These are phyloP conservation scores for Juglanconis sp. DNA, from an alignment of 2,329 filamentous ascomycete species.

Conservation along the genomic window DNA sequence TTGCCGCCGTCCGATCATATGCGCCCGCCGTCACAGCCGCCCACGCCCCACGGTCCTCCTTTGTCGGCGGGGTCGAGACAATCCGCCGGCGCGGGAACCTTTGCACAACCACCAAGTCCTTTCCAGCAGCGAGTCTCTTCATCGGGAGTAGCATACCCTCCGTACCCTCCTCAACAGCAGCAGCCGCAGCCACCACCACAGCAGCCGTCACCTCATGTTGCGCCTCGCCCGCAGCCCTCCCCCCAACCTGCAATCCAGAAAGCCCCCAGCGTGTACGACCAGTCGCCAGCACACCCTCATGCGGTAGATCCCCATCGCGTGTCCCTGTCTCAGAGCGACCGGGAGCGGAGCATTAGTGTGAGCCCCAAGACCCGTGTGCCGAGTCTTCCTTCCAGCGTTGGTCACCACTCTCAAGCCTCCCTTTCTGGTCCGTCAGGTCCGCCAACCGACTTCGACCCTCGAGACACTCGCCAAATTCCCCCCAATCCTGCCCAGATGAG, in stretches of 20 bases:
- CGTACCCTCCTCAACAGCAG: conserved; percentile 31
- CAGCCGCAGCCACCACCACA: conserved; percentile 5
- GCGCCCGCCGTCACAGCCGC: conserved; percentile 52
- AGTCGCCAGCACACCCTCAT: conserved; percentile 21
- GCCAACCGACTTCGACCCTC: conserved; percentile 15
- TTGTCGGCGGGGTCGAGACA: conserved; percentile 41
- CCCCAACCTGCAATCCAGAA: conserved; percentile 37
- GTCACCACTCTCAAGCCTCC: conserved; percentile 24
- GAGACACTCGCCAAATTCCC: conserved; percentile 22
- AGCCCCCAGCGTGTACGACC: conserved; percentile 43
- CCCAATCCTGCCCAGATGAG: conserved; percentile 17
- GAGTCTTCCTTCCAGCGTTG: conserved; percentile 45
- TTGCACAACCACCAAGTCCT: conserved; percentile 56
- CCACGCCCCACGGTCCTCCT: conserved; percentile 51
- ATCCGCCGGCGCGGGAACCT: conserved; percentile 36
- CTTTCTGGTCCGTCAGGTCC: conserved; percentile 19
- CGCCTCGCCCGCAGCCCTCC: conserved; percentile 17
- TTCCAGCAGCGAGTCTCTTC: conserved; percentile 50
- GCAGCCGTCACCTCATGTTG: conserved; percentile 23
- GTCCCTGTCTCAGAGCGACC: conserved; percentile 56
- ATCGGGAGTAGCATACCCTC: conserved; percentile 29
- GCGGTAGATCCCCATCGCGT: conserved; percentile 41
- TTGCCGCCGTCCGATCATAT: conserved; percentile 38
- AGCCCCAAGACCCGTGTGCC: conserved; percentile 71
- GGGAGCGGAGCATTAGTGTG: conserved; percentile 69